These are phyloP conservation scores for Phytophthora kernoviae DNA, from an alignment of 352 stramenopile genomes.

Conservation along the genomic window DNA sequence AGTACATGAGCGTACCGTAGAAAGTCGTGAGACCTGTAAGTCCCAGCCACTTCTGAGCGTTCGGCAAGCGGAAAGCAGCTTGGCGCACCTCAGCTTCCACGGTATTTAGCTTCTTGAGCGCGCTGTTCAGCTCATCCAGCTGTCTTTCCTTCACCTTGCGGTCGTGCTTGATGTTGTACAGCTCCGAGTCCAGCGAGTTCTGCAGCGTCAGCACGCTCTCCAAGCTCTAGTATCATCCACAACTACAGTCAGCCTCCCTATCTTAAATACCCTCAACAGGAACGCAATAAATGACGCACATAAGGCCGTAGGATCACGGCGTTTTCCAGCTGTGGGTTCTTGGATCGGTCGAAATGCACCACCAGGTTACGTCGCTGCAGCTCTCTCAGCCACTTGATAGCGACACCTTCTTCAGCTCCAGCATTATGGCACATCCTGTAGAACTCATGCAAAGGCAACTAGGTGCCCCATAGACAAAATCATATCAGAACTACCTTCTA, in stretches of 20 bases:
- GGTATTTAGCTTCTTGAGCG: slow-evolving; percentile 54
- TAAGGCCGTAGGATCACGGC: slow-evolving; percentile 74
- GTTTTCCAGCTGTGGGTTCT: slow-evolving; percentile 68
- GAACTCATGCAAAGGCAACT: slow-evolving; percentile 75
- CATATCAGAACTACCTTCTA: not conserved
- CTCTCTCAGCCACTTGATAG: slow-evolving; percentile 79
- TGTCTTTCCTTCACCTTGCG: slow-evolving; percentile 59
- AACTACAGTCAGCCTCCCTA: slow-evolving; percentile 6
- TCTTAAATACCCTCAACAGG: slow-evolving; percentile 1
- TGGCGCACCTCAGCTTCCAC: slow-evolving; percentile 53
- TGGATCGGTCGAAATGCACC: slow-evolving; percentile 75
- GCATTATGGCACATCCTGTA: slow-evolving; percentile 77
- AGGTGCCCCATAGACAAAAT: slow-evolving; percentile 6
- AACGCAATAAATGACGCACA: slow-evolving; percentile 32
- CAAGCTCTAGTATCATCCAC: slow-evolving; percentile 42
- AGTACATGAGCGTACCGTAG: slow-evolving; percentile 80
- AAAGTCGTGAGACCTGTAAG: slow-evolving; percentile 67
- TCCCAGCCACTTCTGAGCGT: slow-evolving; percentile 74
- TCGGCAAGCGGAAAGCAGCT: slow-evolving; percentile 56
- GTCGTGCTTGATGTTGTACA: slow-evolving; percentile 77
- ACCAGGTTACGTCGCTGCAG: slow-evolving; percentile 78
- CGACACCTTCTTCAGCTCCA: slow-evolving; percentile 66
- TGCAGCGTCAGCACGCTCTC: slow-evolving; percentile 73
- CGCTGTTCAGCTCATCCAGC: slow-evolving; percentile 43
- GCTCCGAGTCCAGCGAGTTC: slow-evolving; percentile 75